These are phyloP conservation scores for Xylariaceae sp. DNA, from an alignment of 2,329 filamentous ascomycete genomes.

Conservation along the genomic window DNA sequence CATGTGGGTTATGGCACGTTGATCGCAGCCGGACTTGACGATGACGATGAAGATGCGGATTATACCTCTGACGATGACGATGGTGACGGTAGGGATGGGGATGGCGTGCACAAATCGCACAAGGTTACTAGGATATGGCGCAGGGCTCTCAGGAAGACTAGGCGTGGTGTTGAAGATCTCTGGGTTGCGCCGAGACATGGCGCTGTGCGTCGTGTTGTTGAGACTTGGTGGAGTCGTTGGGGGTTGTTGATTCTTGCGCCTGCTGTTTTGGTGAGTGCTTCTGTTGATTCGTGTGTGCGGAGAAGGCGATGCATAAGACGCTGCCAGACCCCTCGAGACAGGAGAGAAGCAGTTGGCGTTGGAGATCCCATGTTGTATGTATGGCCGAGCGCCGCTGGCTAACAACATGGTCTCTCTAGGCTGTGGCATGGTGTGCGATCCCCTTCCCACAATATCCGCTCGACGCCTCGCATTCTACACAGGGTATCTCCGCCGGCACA, in stretches of 20 bases:
- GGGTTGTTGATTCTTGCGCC: conserved; percentile 55
- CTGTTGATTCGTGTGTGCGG: conserved; percentile 8
- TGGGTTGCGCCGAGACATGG: conserved; percentile 57
- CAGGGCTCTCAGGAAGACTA: conserved; percentile 32
- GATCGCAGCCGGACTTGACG: conserved; percentile 39
- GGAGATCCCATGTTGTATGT: not conserved
- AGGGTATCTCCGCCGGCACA: conserved; percentile 14
- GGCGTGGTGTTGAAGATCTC: conserved; percentile 42
- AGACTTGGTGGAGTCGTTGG: conserved; percentile 60
- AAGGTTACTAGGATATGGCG: conserved; percentile 28
- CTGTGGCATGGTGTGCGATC: conserved; percentile 58
- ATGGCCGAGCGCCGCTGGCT: not conserved
- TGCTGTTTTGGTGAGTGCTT: conserved; percentile 48
- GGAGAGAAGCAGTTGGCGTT: not conserved
- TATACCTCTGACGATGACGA: conserved; percentile 25
- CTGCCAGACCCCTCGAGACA: not conserved
- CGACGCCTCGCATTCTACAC: conserved; percentile 35
- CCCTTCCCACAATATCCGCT: conserved; percentile 60
- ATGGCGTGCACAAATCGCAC: conserved; percentile 31
- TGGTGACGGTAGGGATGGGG: conserved; percentile 29
- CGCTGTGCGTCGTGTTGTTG: conserved; percentile 53
- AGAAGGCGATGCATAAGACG: not conserved
- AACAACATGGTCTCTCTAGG: conserved; percentile 34
- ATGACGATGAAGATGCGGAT: conserved; percentile 27
- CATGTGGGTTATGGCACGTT: conserved; percentile 53